Evolutionary conservation across 1,284 basidiomycete species (phyloP), one percentile per base, ranked within the genome.

Genomic region (Cryptococcus sp.): DNA sequence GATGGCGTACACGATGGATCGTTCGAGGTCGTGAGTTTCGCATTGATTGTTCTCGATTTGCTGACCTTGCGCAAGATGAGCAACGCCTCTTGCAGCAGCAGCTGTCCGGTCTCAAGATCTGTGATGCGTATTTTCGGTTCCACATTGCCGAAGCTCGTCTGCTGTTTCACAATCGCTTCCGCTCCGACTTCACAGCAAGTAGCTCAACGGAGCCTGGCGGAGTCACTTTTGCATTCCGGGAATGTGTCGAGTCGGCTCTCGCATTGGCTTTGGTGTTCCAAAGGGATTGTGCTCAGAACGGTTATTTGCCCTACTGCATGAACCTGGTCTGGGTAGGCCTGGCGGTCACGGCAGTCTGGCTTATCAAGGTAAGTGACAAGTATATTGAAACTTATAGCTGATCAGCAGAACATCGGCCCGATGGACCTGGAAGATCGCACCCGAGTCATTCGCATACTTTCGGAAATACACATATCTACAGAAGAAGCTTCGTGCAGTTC

Each of bases 1-100:
- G 61, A 2, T 73, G 70, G 69, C 53, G 62, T 19, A 57, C 58
- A 38, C 52, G 58, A 23, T 74, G 70, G 70, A 58, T 74, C 19
- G 60, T 59, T 22, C 47, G 63, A 39, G 61, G 59, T 41, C 23
- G 69, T 71, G 48, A 57, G 69, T 57, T 13, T 34, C 29, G 29
- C 29, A 10, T 4, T 34, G 29, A 34, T 10, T 13, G 29, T 10
- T 34, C 29, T n/a, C 29, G 29, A 13, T 34, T 10, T 10, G 22
- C 38, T 54, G 26, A 26, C 7, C 16, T 25, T 26, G 19, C 15
- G 20, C 2, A 47, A 63, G 63, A 48, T 41, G 60, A 60, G 41
- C 57, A 60, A 53, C 57, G 56, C 38, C 64, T 66, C 52, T 37
- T 54, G 5, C 57, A 54, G 15, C 59, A 62, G 13, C 64, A 65